These are phyloP conservation scores for Pichia kluyveri DNA, from an alignment of 805 yeast genomes.

Conservation along the genomic window DNA sequence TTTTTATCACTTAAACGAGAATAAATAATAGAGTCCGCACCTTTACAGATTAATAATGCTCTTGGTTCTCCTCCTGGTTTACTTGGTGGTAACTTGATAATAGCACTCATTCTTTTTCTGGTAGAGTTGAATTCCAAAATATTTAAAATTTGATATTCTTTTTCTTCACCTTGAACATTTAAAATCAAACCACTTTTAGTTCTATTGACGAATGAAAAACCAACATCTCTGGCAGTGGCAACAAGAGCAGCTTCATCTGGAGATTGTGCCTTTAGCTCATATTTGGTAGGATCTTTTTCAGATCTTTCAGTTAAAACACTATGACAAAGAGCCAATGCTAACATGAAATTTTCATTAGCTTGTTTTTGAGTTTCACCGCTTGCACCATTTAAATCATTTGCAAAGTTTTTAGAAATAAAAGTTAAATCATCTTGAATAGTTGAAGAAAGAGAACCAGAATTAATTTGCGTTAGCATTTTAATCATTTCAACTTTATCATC, in stretches of 20 bases:
- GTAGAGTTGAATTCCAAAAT: conserved; percentile 75
- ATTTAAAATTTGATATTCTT: conserved; percentile 65
- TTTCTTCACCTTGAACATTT: conserved; percentile 59
- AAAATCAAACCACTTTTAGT: conserved; percentile 62
- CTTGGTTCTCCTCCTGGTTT: conserved; percentile 39
- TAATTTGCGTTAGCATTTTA: conserved; percentile 30
- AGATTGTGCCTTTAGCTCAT: conserved; percentile 64
- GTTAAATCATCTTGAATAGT: conserved; percentile 51
- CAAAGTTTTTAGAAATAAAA: conserved; percentile 59
- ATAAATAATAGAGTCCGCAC: conserved; percentile 77
- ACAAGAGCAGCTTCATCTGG: conserved; percentile 87
- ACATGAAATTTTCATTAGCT: conserved; percentile 65
- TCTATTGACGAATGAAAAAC: conserved; percentile 55
- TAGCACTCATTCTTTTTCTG: conserved; percentile 82
- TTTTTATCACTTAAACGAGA: conserved; percentile 46
- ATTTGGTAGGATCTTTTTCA: conserved; percentile 46
- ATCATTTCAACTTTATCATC: conserved; percentile 56
- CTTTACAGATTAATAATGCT: conserved; percentile 67
- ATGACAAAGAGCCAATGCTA: conserved; percentile 69
- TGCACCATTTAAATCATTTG: conserved; percentile 48
- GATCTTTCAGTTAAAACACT: conserved; percentile 66
- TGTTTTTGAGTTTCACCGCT: conserved; percentile 44
- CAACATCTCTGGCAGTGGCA: conserved; percentile 71
- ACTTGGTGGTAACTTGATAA: conserved; percentile 54
- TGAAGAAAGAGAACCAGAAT: conserved; percentile 22